A percentile compares a stretch with the other conserved stretches of the same genome.
Conservation (phyloP, 2,329 filamentous ascomycete species). For the Hortaea werneckii region DNA sequence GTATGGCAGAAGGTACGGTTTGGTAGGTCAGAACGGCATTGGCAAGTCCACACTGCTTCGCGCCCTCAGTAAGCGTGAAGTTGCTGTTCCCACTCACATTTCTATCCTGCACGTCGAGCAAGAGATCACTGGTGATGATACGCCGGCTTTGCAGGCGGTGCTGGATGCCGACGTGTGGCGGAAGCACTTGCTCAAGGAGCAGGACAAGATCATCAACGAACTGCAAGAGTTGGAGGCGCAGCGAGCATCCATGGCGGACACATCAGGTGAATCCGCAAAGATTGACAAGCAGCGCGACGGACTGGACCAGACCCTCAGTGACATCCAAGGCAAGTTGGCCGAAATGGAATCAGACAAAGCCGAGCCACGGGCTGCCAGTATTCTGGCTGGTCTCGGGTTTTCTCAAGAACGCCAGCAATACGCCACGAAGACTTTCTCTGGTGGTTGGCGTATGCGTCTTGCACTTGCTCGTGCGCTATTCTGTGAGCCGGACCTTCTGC, state of each 20-base stretch:
- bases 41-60: slow-evolving; percentile 76
- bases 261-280: slow-evolving; percentile 74
- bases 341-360: slow-evolving; percentile 99
- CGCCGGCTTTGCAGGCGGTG: slow-evolving; percentile 85
- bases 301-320: slow-evolving; percentile 78
- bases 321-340: slow-evolving; percentile 81
- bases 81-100: slow-evolving; percentile 91
- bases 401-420: slow-evolving; percentile 84
- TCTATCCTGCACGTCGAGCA: slow-evolving; percentile 98
- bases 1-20: slow-evolving; percentile 87
- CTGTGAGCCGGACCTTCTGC: slow-evolving; percentile 88
- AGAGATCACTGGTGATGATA: slow-evolving; percentile 95
- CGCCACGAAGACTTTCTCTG: slow-evolving; percentile 95
- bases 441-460: slow-evolving; percentile 98
- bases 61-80: slow-evolving; percentile 83
- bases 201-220: slow-evolving; percentile 71
- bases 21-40: slow-evolving; percentile 99
- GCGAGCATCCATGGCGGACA: slow-evolving; percentile 74
- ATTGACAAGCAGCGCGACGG: slow-evolving; percentile 83
- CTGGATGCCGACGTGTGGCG: slow-evolving; percentile 97
- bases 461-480: slow-evolving; percentile 90
- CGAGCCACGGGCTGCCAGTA: slow-evolving; percentile 88
- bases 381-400: slow-evolving; percentile 93
- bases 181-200: slow-evolving; percentile 84
- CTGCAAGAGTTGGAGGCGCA: slow-evolving; percentile 69